Base-by-base conservation (phyloP, 768 basidiomycete genomes). In the Mycena vitilis region DNA sequence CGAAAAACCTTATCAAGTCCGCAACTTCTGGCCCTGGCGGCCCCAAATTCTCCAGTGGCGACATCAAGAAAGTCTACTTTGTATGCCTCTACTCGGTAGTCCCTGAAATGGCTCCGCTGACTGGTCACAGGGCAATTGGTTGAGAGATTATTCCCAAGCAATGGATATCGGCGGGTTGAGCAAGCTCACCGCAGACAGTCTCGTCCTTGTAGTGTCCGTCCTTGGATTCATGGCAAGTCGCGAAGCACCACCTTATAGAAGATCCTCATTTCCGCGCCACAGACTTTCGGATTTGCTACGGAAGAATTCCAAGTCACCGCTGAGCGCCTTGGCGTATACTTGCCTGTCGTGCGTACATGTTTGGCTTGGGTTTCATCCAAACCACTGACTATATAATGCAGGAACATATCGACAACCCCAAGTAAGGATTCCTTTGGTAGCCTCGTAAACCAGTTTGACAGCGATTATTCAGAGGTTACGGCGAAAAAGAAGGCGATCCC, bases 381-480 rank as follows among this genome's bases (percentile, higher is more conserved):
- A 62, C 12, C 51, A 71, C 42, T 61, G 58, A 64, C 45, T 45
- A 18, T 52, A 30, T 11, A 23, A n/a, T 25, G 36, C 70, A 86
- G 84, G 89, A 92, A 81, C 92, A 93, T 73, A 92, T 93, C 71
- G 91, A 94, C 75, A 93, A 93, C 71, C 92, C 92, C 1, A 91
- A 89, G 87, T 87, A 72, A 56, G 36, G 23, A 18, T n/a, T 38
- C 20, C n/a, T 13, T 40, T 40, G 11, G 37, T 22, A 9, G 1
- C 7, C n/a, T n/a, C 13, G 15, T 23, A 7, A 22, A 5, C 16
- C 7, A 56, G 6, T 56, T 30, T 57, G 18, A 64, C n/a, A 18
- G 10, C 18, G n/a, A 18, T 34, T 47, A 49, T 36, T 2, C 71
- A 91, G 88, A 75, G 91, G 91, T 18, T 92, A 93, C 77, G 91